Percentiles rank a stretch among this genome's conserved stretches.
Conservation (phyloP, 2,329 filamentous ascomycete species). For the Colletotrichum liaoningense region DNA sequence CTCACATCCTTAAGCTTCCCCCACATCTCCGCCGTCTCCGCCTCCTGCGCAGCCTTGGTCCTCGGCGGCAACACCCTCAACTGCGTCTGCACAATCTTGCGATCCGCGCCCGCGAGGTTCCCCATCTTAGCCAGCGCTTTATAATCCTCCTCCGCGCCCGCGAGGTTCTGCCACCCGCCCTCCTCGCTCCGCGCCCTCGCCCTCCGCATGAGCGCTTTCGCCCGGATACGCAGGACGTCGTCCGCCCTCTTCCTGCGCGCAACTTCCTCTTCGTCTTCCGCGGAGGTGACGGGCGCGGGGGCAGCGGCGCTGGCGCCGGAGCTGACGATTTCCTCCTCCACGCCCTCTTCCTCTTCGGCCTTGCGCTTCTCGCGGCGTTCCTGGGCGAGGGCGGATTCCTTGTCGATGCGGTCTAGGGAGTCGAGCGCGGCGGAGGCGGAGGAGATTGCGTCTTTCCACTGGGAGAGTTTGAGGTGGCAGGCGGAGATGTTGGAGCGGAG, state of each 20-base stretch:
- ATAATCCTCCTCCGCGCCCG: slow-evolving; percentile 85
- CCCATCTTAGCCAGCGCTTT: slow-evolving; percentile 69
- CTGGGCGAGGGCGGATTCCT: slow-evolving; percentile 41
- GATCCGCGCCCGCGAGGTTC: slow-evolving; percentile 74
- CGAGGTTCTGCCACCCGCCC: slow-evolving; percentile 82
- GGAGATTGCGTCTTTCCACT: slow-evolving; percentile 86
- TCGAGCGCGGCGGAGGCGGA: slow-evolving; percentile 80
- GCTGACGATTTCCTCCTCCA: slow-evolving; percentile 68
- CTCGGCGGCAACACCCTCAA: slow-evolving; percentile 73
- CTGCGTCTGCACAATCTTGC: slow-evolving; percentile 74
- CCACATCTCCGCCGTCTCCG: slow-evolving; percentile 97
- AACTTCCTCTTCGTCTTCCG: slow-evolving; percentile 41
- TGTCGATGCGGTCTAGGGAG: slow-evolving; percentile 72
- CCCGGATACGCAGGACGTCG: slow-evolving; percentile 81
- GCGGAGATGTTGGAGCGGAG: slow-evolving; percentile 90
- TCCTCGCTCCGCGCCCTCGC: slow-evolving; percentile 78
- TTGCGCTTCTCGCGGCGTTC: slow-evolving; percentile 54
- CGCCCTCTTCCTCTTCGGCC: slow-evolving; percentile 56
- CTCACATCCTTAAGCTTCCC: slow-evolving; percentile 86
- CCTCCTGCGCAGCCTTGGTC: slow-evolving; percentile 83
- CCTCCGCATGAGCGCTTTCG: slow-evolving; percentile 85
- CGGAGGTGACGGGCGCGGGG: slow-evolving; percentile 43
- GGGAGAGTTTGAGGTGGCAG: slow-evolving; percentile 84
- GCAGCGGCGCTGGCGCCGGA: slow-evolving; percentile 65
- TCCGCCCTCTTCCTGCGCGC: slow-evolving; percentile 55